Conservation (phyloP, 345 rosid genomes). For the Rhodomyrtus tomentosa region DNA sequence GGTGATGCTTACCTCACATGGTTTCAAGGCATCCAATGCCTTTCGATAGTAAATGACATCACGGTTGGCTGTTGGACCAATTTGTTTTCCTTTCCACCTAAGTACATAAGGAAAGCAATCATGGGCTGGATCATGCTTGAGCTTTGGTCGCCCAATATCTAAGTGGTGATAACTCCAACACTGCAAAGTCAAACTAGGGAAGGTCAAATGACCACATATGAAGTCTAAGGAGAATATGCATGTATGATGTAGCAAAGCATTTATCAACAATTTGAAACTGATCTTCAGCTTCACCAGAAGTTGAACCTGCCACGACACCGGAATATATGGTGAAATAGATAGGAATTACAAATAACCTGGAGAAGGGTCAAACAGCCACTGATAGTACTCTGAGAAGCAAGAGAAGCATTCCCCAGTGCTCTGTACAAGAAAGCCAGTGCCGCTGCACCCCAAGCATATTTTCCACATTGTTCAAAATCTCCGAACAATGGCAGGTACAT, state of each 20-base stretch:
- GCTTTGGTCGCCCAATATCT: constrained; percentile 81
- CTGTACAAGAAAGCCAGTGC: constrained; percentile 87
- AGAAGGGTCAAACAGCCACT: constrained; percentile 91
- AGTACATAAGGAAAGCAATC: constrained; percentile 86
- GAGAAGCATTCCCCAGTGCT: constrained; percentile 97
- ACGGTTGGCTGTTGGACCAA: constrained; percentile 87
- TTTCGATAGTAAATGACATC: constrained; percentile 86
- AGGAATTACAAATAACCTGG: constrained; percentile 38
- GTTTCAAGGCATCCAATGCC: constrained; percentile 65
- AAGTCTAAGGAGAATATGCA: not conserved
- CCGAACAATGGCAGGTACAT: constrained; percentile 92
- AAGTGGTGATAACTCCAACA: constrained; percentile 97
- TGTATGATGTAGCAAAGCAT: not conserved
- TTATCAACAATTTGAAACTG: not conserved
- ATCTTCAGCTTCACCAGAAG: not conserved
- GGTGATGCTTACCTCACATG: constrained; percentile 44
- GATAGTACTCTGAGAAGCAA: constrained; percentile 89
- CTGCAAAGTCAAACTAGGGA: constrained; percentile 21
- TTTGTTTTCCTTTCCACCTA: constrained; percentile 91
- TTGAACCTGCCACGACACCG: not conserved
- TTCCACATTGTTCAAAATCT: constrained; percentile 73
- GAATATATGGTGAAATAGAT: not conserved
- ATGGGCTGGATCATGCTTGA: constrained; percentile 65
- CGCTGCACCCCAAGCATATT: constrained; percentile 92
- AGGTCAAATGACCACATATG: not conserved